Evolutionary conservation across 2,329 filamentous ascomycete species (phyloP).

Genomic region (Penicillium sp.): DNA sequence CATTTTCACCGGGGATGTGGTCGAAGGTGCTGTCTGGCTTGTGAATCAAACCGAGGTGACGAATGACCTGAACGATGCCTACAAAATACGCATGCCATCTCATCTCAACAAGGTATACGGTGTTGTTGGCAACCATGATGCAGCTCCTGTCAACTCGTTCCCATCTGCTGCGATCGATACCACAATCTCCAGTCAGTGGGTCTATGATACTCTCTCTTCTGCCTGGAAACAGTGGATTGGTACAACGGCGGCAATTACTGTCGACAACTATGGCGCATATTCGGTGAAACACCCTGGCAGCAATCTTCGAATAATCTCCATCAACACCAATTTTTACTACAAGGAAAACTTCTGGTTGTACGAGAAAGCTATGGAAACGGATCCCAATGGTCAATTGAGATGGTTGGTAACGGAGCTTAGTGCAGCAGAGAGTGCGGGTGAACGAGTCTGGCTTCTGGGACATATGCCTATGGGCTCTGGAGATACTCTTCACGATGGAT

Average conservation of each 20-base stretch:
- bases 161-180: constrained; percentile 46
- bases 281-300: constrained; percentile 51
- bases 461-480: constrained; percentile 58
- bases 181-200: constrained; percentile 53
- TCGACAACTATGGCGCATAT: constrained; percentile 54
- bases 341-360: constrained; percentile 61
- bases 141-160: constrained; percentile 56
- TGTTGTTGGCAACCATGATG: constrained; percentile 62
- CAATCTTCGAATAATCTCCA: constrained; percentile 60
- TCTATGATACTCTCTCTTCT: constrained; percentile 54
- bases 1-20: constrained; percentile 64
- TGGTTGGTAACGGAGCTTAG: constrained; percentile 60
- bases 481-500: constrained; percentile 20
- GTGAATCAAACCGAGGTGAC: constrained; percentile 40
- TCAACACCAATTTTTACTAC: constrained; percentile 51
- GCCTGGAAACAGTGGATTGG: constrained; percentile 58
- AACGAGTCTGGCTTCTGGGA: constrained; percentile 61
- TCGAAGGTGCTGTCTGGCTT: constrained; percentile 54
- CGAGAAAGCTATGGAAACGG: constrained; percentile 52
- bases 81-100: constrained; percentile 49
- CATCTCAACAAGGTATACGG: constrained; percentile 53
- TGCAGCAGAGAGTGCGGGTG: constrained; percentile 55
- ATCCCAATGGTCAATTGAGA: constrained; percentile 57
- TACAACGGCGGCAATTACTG: constrained; percentile 35
- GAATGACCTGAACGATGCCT: constrained; percentile 49